Base-by-base conservation (phyloP, 352 stramenopile genomes). In the Pythium phragmitis region DNA sequence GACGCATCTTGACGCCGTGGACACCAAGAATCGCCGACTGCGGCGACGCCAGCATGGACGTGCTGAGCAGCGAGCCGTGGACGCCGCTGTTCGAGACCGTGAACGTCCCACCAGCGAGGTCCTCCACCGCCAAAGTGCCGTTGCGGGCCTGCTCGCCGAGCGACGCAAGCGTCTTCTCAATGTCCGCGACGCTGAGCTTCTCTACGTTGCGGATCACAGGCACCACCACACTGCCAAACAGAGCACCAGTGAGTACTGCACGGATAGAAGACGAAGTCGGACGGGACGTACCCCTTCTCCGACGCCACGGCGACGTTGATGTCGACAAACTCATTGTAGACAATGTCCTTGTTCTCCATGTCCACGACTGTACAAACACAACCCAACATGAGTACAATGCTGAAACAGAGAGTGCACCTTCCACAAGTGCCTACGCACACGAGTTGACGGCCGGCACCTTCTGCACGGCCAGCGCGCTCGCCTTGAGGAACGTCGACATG, bases 271-370 rank as follows among this genome's bases (percentile, higher is more conserved):
- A 4, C 17, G 12, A 7, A 16, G 5, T 46, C 16, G 28, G 43
- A 41, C 13, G 19, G 7, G 6, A 76, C 72, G 60, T 69, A 93
- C 84, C 89, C 96, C 46, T 81, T 91, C 28, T 98, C 96, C 51
- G 85, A 97, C 7, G 97, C 96, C 11, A 99, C 97, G 7, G 97
- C 97, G 17, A 99, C 96, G 39, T 95, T 98, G 62, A 99, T 97
- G 82, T 99, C 97, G 45, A 96, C 94, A 70, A 98, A 99, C 58
- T 99, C 95, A 65, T 98, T 95, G 84, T 99, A 99, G 17, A 99
- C 96, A 57, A 99, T 98, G 76, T 99, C 97, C 68, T 99, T 98
- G n/a, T 87, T 85, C 17, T 92, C 94, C 76, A 98, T 97, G 70
- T 99, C 98, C 59, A 99, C 98, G 64, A 98, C 85, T 96, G 62